Evolutionary conservation across 2,329 filamentous ascomycete genomes (phyloP), one percentile per base, ranked within the genome.

Genomic region (Metarhizium brunneum): DNA sequence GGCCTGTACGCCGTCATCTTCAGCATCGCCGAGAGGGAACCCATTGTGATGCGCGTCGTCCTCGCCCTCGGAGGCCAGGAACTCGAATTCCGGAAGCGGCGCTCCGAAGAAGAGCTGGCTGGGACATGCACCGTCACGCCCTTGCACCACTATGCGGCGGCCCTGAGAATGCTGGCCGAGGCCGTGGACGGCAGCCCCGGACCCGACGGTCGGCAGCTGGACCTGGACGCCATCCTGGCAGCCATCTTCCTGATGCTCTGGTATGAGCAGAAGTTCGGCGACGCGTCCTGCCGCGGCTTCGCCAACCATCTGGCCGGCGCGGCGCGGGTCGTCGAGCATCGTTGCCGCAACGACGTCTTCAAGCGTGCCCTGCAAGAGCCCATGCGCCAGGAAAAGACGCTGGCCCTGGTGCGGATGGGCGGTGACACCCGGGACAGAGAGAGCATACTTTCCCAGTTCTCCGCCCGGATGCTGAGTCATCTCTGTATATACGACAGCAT

Each of bases 231-330:
- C 0, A 64, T 70, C 29, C 62, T 63, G 14, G 66, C 69, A 1
- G 63, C 65, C 0, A 52, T 71, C 6, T 71, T 68, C 58, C 57
- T 72, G 10, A 71, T 72, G 68, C 62, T 72, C 1, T 47, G 68
- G 2, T 72, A 71, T 40, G 69, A 72, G 58, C 69, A 72, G 54
- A 69, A 69, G 38, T 70, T 66, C 40, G 69, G 69, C n/a, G 69
- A 72, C 16, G 61, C 63, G 18, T 50, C 47, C 16, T 68, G 68
- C 20, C 61, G 58, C 7, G 67, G 68, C 1, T 58, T 68, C 38
- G 54, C 62, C 2, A 67, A 68, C 20, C 69, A 72, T 52, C 61
- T 71, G 4, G 62, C 61, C 18, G 69, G 68, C 1, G 64, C 68
- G 3, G 62, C 68, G 3, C 59, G 66, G 36, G 60, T 71, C 20